Conservation (phyloP, 306 rosid genomes). For the barrel medic (Medicago truncatula) region MtrunA17r5.0-ANR NC_053044.1:51077001-51077500, state of each 20-base stretch:
- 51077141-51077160: slow-evolving; percentile 23
- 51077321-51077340: neutral
- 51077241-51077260: slow-evolving; percentile 13
- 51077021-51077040: slow-evolving; percentile 87
- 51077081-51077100: slow-evolving; percentile 98
- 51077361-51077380: neutral
- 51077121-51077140: slow-evolving; percentile 84
- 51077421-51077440: slow-evolving; percentile 96
- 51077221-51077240: neutral
- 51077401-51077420: slow-evolving; percentile 62
- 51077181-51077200: neutral
- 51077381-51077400: slow-evolving; percentile 27
- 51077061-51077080: slow-evolving; percentile 98
- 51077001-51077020: slow-evolving; percentile 4
- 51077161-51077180: slow-evolving; percentile 32
- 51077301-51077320: slow-evolving; percentile 6
- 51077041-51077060: slow-evolving; percentile 98
- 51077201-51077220: slow-evolving; percentile 2
- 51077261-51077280: slow-evolving; percentile 1
- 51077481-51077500: slow-evolving; percentile 19
- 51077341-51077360: slow-evolving; percentile 19
- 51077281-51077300: slow-evolving; percentile 3
- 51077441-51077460: slow-evolving; percentile 98
- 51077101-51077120: slow-evolving; percentile 95
- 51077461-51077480: slow-evolving; percentile 90